Evolutionary conservation across 805 yeast species (phyloP), one percentile per base, ranked within the genome.

Genomic region (Kluyveromyces nonfermentans): DNA sequence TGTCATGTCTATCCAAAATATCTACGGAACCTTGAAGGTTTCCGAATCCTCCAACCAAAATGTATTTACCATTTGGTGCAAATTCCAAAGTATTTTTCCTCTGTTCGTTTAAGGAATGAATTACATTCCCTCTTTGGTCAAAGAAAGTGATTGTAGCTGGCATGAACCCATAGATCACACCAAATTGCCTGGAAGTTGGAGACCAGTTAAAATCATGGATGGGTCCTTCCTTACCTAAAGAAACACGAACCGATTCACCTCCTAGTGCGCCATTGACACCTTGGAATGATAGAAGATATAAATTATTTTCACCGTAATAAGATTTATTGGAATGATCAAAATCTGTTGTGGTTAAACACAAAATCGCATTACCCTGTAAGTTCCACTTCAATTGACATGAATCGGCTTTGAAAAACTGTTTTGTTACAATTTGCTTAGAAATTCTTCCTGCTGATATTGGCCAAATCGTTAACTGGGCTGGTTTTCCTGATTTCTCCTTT

Each of bases 131-230:
- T 57, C 97, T 78, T 21, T 95, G 78, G 67, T 93, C 97, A 58
- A 90, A 93, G 57, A 93, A 87, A 9, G 96, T 80, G 20, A 97
- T 89, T 57, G 84, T 82, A 22, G 96, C 86, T 2, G 99, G 99
- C 97, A 93, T 93, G 68, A 78, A 89, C 28, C 98, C 99, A 60
- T 89, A 89, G 44, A 85, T 87, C 36, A 93, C 98, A 48, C 96
- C 97, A 70, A 93, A 94, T 68, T 93, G 97, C 54, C 96, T 77
- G 16, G 96, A 86, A 41, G 88, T 79, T 46, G 97, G 96, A 20
- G 95, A 84, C 99, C 99, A 93, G 18, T 93, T 81, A 49, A 90
- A 85, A 64, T 93, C 98, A 68, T 93, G 97, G 54, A 93, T 88
- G 37, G 99, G 97, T 28, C 97, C 97, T 59, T 88, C 96, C 55